Conservation (phyloP, 768 basidiomycete genomes). For the Naematelia encephala region DNA sequence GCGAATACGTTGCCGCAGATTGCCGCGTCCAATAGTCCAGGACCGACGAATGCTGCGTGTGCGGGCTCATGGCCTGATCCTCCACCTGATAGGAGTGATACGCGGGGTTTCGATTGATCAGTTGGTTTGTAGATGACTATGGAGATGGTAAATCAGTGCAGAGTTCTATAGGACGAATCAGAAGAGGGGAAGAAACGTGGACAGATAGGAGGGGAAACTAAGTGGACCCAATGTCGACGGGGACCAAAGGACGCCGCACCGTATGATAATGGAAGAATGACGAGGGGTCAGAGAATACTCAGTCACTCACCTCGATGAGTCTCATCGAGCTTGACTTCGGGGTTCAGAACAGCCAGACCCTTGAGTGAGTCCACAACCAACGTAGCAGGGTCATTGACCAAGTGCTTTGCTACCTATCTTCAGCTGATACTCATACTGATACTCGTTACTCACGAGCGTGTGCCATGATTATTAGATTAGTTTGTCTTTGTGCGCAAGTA, state of each 20-base stretch:
- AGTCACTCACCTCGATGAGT: slow-evolving; percentile 63
- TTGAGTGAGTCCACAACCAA: slow-evolving; percentile 64
- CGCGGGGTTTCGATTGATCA: slow-evolving; percentile 49
- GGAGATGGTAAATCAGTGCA: not conserved
- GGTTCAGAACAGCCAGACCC: slow-evolving; percentile 65
- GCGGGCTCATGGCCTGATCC: slow-evolving; percentile 77
- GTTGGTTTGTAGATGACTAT: slow-evolving; percentile 15
- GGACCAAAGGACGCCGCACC: not conserved
- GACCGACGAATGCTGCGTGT: slow-evolving; percentile 82
- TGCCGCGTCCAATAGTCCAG: slow-evolving; percentile 76
- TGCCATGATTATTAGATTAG: not conserved
- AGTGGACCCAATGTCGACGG: not conserved
- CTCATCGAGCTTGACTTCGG: slow-evolving; percentile 66
- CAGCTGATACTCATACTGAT: not conserved
- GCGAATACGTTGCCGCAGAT: slow-evolving; percentile 89
- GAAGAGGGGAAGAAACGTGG: not conserved
- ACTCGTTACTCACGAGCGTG: not conserved
- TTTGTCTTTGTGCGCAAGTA: not conserved
- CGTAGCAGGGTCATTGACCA: slow-evolving; percentile 66
- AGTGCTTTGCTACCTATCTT: slow-evolving; percentile 62
- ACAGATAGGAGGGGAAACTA: not conserved
- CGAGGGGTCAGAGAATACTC: not conserved
- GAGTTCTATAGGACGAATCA: not conserved
- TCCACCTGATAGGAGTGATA: slow-evolving; percentile 58
- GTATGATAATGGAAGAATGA: too few relatives aligned